Percentiles rank a stretch among this genome's conserved stretches.
Evolutionary conservation across 768 basidiomycete species (phyloP).

Genomic region (Calocera cornea): DNA sequence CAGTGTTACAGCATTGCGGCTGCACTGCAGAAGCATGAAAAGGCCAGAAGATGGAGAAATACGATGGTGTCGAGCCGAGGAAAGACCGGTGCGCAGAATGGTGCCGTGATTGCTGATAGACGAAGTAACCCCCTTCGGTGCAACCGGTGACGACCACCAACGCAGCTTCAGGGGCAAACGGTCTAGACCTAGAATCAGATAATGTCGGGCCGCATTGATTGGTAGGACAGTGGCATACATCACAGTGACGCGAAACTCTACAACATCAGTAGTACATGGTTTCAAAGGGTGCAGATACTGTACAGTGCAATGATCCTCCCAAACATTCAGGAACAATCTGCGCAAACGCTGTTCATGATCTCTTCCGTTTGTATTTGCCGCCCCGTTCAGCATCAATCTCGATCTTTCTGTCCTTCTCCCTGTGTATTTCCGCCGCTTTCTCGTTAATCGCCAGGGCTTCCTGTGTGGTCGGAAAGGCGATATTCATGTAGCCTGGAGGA

Average conservation of each 20-base stretch:
- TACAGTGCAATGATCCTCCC: not conserved
- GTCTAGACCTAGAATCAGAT: too few relatives aligned
- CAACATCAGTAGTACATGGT: too few relatives aligned
- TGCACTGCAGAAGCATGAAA: too few relatives aligned
- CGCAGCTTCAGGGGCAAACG: too few relatives aligned
- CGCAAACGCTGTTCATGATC: not conserved
- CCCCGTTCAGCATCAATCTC: conserved; percentile 46
- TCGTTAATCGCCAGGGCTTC: conserved; percentile 63
- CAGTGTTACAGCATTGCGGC: too few relatives aligned
- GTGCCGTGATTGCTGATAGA: not conserved
- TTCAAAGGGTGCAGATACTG: conserved; percentile 5
- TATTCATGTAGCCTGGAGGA: conserved; percentile 76
- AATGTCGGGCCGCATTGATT: too few relatives aligned
- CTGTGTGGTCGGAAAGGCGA: conserved; percentile 81
- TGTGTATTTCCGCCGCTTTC: conserved; percentile 57
- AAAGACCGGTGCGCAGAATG: not conserved
- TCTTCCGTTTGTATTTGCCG: conserved; percentile 4
- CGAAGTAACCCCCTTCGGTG: conserved; percentile 16
- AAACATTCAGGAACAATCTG: not conserved
- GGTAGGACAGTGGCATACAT: too few relatives aligned
- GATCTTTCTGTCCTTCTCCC: conserved; percentile 44
- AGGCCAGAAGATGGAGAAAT: not conserved
- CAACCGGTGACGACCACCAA: not conserved
- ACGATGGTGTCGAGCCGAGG: not conserved
- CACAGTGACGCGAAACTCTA: too few relatives aligned